Conservation (phyloP, 352 stramenopile genomes). For the Pythium oligandrum region DNA sequence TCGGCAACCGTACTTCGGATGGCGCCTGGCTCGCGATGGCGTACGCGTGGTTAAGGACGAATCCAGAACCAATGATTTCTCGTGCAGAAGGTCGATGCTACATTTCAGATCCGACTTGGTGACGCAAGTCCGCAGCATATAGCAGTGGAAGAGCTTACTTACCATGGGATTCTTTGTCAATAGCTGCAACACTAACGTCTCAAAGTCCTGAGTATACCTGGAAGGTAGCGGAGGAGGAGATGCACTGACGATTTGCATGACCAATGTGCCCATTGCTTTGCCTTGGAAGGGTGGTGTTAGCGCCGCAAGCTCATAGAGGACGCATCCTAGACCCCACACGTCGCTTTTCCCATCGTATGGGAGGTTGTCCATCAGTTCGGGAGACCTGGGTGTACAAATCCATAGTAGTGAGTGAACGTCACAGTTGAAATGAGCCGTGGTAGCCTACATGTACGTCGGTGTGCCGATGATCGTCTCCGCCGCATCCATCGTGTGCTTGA, state of each 20-base stretch:
- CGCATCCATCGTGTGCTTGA: slow-evolving; percentile 37
- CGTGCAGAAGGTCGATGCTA: no score
- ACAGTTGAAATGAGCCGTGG: neutral
- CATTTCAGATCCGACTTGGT: neutral
- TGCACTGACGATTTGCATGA: slow-evolving; percentile 45
- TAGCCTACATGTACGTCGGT: slow-evolving; percentile 61
- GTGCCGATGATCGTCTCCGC: slow-evolving; percentile 67
- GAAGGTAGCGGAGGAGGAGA: slow-evolving; percentile 22
- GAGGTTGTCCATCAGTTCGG: slow-evolving; percentile 64
- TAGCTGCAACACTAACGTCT: slow-evolving; percentile 22
- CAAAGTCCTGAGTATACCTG: slow-evolving; percentile 26
- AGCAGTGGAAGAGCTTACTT: neutral
- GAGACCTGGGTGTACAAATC: slow-evolving; percentile 27
- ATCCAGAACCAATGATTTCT: no score
- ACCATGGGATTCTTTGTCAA: slow-evolving; percentile 44
- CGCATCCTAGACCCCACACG: slow-evolving; percentile 79
- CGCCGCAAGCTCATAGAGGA: slow-evolving; percentile 74
- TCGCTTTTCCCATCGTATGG: slow-evolving; percentile 72
- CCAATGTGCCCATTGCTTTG: slow-evolving; percentile 47
- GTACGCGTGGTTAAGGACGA: no score
- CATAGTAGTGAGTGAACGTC: neutral
- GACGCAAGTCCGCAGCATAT: neutral
- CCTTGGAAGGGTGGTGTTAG: slow-evolving; percentile 56
- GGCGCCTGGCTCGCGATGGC: no score
- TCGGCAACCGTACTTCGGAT: neutral